Conservation (phyloP, 2,329 filamentous ascomycete species). For the Apiospora phragmitis region DNA sequence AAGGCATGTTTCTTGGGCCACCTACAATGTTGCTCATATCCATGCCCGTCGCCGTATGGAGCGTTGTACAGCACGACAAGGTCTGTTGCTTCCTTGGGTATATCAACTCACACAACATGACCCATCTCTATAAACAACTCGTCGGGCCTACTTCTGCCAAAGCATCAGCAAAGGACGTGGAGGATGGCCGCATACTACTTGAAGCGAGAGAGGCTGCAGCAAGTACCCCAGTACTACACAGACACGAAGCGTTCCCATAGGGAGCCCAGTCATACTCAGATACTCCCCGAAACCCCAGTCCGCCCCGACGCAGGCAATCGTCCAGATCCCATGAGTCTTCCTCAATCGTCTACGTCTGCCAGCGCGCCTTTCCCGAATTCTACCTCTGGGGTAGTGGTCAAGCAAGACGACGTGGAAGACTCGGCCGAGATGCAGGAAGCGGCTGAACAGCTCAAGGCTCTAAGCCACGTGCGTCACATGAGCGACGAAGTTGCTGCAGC, state of each 20-base stretch:
- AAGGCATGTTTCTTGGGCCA: slow-evolving; percentile 68
- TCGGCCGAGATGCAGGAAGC: slow-evolving; percentile 71
- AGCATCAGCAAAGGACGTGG: slow-evolving; percentile 52
- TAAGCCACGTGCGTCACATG: slow-evolving; percentile 62
- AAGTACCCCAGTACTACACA: slow-evolving; percentile 33
- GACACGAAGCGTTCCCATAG: slow-evolving; percentile 23
- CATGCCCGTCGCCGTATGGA: slow-evolving; percentile 65
- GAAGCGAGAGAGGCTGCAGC: slow-evolving; percentile 51
- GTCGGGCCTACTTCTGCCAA: slow-evolving; percentile 48
- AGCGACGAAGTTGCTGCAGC: slow-evolving; percentile 43
- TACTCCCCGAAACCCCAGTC: slow-evolving; percentile 32
- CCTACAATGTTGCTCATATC: slow-evolving; percentile 67
- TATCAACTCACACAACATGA: slow-evolving; percentile 68
- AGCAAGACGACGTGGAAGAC: slow-evolving; percentile 56
- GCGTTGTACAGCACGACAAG: slow-evolving; percentile 64
- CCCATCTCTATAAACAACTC: slow-evolving; percentile 61
- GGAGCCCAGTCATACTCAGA: slow-evolving; percentile 20
- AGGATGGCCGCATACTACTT: slow-evolving; percentile 58
- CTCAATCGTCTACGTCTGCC: slow-evolving; percentile 25
- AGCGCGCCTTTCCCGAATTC: slow-evolving; percentile 24
- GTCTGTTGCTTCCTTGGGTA: slow-evolving; percentile 67
- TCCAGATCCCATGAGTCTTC: slow-evolving; percentile 25
- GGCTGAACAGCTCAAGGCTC: slow-evolving; percentile 64
- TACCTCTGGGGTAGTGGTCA: slow-evolving; percentile 32
- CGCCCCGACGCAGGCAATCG: slow-evolving; percentile 27